These are phyloP conservation scores for Pulveroboletus sp. DNA, from an alignment of 768 basidiomycete species.

Conservation along the genomic window DNA sequence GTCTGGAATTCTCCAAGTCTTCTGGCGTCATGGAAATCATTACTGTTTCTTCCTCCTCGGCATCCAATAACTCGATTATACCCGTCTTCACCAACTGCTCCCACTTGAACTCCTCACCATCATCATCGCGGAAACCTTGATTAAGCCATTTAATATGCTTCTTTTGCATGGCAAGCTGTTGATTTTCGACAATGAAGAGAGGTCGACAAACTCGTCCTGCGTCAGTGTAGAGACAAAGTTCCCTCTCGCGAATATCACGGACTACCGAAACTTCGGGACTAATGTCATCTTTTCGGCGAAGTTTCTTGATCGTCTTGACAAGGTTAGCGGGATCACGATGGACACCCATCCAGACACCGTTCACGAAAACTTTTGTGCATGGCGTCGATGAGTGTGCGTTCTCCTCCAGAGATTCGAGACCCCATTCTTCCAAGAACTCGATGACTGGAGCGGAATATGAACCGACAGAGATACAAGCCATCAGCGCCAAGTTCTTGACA, in stretches of 20 bases:
- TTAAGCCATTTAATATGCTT: slow-evolving; percentile 75
- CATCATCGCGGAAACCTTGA: slow-evolving; percentile 53
- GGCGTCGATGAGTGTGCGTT: slow-evolving; percentile 81
- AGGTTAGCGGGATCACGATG: slow-evolving; percentile 92
- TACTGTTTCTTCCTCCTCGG: slow-evolving; percentile 98
- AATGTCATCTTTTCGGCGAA: slow-evolving; percentile 92
- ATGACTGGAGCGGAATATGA: slow-evolving; percentile 94
- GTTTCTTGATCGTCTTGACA: slow-evolving; percentile 87
- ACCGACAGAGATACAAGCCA: slow-evolving; percentile 97
- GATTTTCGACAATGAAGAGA: slow-evolving; percentile 92
- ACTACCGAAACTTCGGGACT: slow-evolving; percentile 96
- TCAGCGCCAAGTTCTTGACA: slow-evolving; percentile 96
- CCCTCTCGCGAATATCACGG: slow-evolving; percentile 93
- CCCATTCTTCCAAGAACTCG: slow-evolving; percentile 99
- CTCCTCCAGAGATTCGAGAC: slow-evolving; percentile 90
- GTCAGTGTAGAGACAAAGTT: slow-evolving; percentile 92
- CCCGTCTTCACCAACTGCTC: slow-evolving; percentile 80
- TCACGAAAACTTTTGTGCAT: slow-evolving; percentile 96
- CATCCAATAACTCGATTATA: slow-evolving; percentile 90
- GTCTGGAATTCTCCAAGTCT: slow-evolving; percentile 81
- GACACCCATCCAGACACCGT: slow-evolving; percentile 99
- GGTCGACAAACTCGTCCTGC: slow-evolving; percentile 96
- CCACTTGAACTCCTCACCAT: slow-evolving; percentile 71
- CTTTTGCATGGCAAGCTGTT: slow-evolving; percentile 78
- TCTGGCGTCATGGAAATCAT: slow-evolving; percentile 99